Evolutionary conservation across 2,329 filamentous ascomycete genomes (phyloP).

Genomic region (Pestalotiopsis sp.): DNA sequence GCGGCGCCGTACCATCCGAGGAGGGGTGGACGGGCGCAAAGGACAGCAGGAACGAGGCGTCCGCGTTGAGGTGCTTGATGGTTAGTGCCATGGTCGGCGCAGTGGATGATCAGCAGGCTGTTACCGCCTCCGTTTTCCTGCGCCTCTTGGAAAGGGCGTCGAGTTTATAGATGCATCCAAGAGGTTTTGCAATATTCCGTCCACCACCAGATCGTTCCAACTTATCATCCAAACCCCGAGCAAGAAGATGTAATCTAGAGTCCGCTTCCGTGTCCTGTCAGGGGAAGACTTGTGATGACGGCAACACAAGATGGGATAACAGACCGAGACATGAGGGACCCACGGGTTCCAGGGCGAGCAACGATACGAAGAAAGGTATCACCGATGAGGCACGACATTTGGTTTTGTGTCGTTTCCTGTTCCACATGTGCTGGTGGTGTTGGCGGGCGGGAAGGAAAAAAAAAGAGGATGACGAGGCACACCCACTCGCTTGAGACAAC

Average conservation of each 20-base stretch:
- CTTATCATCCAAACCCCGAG: background rate
- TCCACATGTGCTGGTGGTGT: background rate
- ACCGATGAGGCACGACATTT: background rate
- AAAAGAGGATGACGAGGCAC: background rate
- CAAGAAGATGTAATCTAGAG: background rate
- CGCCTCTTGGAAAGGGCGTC: background rate
- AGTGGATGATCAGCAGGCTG: background rate
- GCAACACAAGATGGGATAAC: background rate
- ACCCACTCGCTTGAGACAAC: background rate
- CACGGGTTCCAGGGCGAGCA: background rate
- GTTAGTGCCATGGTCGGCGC: slow-evolving; percentile 56
- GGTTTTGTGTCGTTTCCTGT: background rate
- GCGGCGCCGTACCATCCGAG: slow-evolving; percentile 21
- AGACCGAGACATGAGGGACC: background rate
- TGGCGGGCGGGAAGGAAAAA: too few relatives aligned
- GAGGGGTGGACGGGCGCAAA: slow-evolving; percentile 46
- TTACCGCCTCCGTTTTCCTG: too few relatives aligned
- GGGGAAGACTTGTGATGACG: background rate
- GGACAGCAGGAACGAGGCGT: slow-evolving; percentile 64
- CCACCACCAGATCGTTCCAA: too few relatives aligned
- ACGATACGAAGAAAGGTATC: background rate
- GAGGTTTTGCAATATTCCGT: too few relatives aligned
- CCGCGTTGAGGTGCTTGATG: slow-evolving; percentile 63
- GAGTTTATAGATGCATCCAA: too few relatives aligned
- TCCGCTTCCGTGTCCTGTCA: background rate